phyloP scores from a whole-genome alignment of 176 grass and related monocot genomes.

The Oryza punctata region DNA sequence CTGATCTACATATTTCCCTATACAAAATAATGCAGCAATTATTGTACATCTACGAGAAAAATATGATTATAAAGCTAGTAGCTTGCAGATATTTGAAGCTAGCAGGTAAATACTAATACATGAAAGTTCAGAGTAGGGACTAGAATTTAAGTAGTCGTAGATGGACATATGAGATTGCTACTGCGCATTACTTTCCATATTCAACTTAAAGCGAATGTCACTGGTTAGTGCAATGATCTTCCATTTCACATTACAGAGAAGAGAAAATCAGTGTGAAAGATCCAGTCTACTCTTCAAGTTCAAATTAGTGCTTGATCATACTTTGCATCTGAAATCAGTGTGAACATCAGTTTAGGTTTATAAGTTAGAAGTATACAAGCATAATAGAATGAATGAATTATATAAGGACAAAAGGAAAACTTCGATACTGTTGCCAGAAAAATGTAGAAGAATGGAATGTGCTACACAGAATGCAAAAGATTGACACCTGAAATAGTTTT shows the following conservation, averaged over 20 bases:
- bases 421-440: background rate
- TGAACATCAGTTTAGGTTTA: conserved; percentile 14
- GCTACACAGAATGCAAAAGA: conserved; percentile 13
- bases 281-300: background rate
- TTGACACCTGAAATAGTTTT: conserved; percentile 27
- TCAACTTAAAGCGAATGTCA: background rate
- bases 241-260: background rate
- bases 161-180: background rate
- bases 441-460: conserved; percentile 29
- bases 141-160: background rate
- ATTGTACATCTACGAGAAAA: conserved; percentile 1
- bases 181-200: background rate
- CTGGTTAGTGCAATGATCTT: conserved; percentile 6
- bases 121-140: background rate
- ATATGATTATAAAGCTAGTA: background rate
- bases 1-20: background rate
- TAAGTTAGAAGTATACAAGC: background rate
- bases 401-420: background rate
- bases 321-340: conserved; percentile 15
- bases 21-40: background rate
- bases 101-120: conserved; percentile 12
- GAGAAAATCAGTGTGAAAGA: background rate
- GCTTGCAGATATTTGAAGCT: background rate
- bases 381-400: conserved; percentile 3
- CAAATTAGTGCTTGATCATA: background rate